Evolutionary conservation across 2,329 filamentous ascomycete genomes (phyloP).

Genomic region (Pseudogymnoascus sp.): DNA sequence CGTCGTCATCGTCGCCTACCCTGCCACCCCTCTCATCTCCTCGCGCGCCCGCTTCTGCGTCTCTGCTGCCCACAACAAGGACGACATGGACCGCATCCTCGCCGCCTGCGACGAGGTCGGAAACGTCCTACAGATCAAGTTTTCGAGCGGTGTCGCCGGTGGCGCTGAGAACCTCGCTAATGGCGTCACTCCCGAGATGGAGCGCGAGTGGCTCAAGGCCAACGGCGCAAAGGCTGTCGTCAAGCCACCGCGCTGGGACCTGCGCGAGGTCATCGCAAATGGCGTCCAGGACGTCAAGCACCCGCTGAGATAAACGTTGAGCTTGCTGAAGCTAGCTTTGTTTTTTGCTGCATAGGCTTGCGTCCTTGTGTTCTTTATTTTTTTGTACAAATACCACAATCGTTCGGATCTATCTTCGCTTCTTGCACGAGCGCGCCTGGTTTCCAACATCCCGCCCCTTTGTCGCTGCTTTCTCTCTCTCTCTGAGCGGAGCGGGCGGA

Average conservation of each 20-base stretch:
- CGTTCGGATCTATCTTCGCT: neutral
- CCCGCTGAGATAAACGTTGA: constrained; percentile 42
- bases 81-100: constrained; percentile 85
- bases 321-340: neutral
- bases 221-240: constrained; percentile 43
- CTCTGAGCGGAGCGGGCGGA: neutral
- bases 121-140: constrained; percentile 87
- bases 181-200: constrained; percentile 61
- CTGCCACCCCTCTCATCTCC: constrained; percentile 88
- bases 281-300: constrained; percentile 61
- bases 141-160: constrained; percentile 90
- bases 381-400: neutral
- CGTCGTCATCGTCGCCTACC: constrained; percentile 94
- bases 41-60: constrained; percentile 94
- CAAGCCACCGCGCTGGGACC: constrained; percentile 55
- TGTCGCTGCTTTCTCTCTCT: neutral
- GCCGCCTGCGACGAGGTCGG: constrained; percentile 88
- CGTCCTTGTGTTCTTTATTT: neutral
- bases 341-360: neutral
- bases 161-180: constrained; percentile 70
- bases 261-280: constrained; percentile 63
- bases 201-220: constrained; percentile 56
- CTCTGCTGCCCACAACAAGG: constrained; percentile 94
- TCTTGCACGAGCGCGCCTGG: neutral
- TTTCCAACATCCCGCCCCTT: neutral